Conservation (phyloP, 2,329 filamentous ascomycete species). For the Ascochyta fabae region DNA sequence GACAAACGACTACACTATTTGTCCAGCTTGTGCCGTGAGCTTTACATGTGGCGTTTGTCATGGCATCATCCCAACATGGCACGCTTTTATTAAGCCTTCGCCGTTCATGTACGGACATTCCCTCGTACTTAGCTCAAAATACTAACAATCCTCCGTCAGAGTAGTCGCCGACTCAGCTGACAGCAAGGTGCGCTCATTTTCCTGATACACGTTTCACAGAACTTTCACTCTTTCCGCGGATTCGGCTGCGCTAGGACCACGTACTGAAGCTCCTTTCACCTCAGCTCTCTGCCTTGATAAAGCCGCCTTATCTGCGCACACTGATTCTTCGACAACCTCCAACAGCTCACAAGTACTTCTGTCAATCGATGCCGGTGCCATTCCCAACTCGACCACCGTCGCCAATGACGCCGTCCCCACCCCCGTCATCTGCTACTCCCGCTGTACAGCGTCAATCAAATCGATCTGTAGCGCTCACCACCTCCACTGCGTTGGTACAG, state of each 20-base stretch:
- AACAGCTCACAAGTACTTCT: neutral
- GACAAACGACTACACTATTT: neutral
- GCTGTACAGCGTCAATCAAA: neutral
- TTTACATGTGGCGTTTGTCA: no score
- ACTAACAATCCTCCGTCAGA: no score
- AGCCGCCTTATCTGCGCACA: no score
- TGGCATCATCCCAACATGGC: no score
- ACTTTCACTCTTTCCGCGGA: neutral
- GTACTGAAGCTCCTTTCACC: neutral
- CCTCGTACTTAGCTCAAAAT: no score
- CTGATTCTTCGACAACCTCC: neutral
- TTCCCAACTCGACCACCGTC: neutral
- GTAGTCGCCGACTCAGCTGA: neutral
- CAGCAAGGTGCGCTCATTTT: neutral
- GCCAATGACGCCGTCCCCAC: neutral
- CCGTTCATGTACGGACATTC: no score
- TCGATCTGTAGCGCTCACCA: neutral
- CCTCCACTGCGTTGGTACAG: neutral
- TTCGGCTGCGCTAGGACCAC: neutral
- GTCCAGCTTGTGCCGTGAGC: no score
- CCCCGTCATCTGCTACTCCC: neutral
- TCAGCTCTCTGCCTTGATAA: neutral
- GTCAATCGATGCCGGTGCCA: neutral
- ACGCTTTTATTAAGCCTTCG: no score
- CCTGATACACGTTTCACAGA: neutral